Base-by-base conservation (phyloP, 2,329 filamentous ascomycete genomes). In the Aureobasidium sp. region DNA sequence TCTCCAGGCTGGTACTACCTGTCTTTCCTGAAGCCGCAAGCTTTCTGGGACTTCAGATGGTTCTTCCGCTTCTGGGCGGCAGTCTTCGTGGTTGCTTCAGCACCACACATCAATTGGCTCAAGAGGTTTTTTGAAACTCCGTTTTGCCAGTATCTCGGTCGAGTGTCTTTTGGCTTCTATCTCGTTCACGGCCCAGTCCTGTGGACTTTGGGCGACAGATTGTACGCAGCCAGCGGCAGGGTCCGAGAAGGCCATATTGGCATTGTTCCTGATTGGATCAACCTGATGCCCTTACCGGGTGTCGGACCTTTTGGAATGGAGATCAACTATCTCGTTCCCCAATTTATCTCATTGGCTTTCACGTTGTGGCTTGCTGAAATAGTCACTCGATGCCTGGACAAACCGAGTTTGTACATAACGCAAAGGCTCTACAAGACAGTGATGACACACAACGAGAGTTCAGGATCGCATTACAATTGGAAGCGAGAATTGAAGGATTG, bases 1-100 rank as follows among this genome's bases (percentile, higher is more conserved):
- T 61, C 57, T 15, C 80, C 82, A 15, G 84, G 84, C 1, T 86
- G 84, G 83, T 78, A 79, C 64, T 83, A 78, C 66, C 72, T 85
- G 15, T 83, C 83, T 0, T 77, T 77, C 61, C 74, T 87, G 62
- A 63, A 63, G n/a, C 61, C 61, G 0, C 53, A 63, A 46, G 55
- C 61, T 2, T 57, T 63, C 36, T 59, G 47, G 36, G 61, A 63
- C 36, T 59, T 59, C 24, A 50, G 44, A 48, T 59, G 55, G 55
- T 87, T 87, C 72, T 88, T 80, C 69, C 78, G 88, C 2, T 86
- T 85, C 69, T 83, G 79, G 74, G 84, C 83, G 0, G 78, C 84
- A 1, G 74, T 77, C 20, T 77, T 84, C 53, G 69, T 85, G 0
- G 78, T 88, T 0, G 75, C 79, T 0, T 77, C 79, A 0, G 73